These are phyloP conservation scores for Aureobasidium sp. DNA, from an alignment of 2,329 filamentous ascomycete genomes.

Conservation along the genomic window DNA sequence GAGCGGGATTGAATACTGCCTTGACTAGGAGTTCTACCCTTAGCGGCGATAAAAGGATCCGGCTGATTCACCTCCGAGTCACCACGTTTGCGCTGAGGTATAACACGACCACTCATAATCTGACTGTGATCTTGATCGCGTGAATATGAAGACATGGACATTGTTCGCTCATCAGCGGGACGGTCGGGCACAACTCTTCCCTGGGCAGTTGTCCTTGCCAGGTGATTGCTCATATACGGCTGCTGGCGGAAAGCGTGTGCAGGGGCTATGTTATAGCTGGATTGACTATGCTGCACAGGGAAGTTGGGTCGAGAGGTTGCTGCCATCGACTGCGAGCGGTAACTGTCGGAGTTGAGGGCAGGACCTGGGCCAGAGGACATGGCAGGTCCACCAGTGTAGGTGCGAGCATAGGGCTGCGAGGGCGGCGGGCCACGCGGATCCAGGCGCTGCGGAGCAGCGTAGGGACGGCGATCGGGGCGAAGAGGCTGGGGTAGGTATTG, in stretches of 20 bases:
- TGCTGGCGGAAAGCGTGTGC: conserved; percentile 73
- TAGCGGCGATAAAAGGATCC: conserved; percentile 8
- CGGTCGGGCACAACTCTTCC: conserved; percentile 86
- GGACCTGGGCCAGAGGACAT: conserved; percentile 38
- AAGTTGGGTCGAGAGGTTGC: conserved; percentile 64
- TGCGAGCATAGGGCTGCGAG: conserved; percentile 39
- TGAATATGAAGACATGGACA: conserved; percentile 86
- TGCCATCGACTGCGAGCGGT: conserved; percentile 89
- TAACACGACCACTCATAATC: conserved; percentile 87
- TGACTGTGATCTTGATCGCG: conserved; percentile 72
- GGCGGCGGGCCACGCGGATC: conserved; percentile 50
- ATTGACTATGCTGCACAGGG: conserved; percentile 50
- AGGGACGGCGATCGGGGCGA: conserved; percentile 60
- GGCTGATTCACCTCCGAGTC: conserved; percentile 39
- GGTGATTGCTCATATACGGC: conserved; percentile 56
- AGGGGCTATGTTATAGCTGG: conserved; percentile 54
- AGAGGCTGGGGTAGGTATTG: conserved; percentile 55
- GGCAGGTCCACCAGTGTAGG: conserved; percentile 24
- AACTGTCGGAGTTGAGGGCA: conserved; percentile 75
- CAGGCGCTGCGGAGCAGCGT: conserved; percentile 64
- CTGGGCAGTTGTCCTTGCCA: conserved; percentile 79
- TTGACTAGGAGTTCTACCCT: conserved; percentile 25
- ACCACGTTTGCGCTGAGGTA: conserved; percentile 55
- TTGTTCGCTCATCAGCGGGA: conserved; percentile 75
- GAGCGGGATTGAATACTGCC: conserved; percentile 51